A percentile compares a stretch with the other conserved stretches of the same genome.
Evolutionary conservation across 2,329 filamentous ascomycete genomes (phyloP).

Genomic region (Leptodontidium sp.): DNA sequence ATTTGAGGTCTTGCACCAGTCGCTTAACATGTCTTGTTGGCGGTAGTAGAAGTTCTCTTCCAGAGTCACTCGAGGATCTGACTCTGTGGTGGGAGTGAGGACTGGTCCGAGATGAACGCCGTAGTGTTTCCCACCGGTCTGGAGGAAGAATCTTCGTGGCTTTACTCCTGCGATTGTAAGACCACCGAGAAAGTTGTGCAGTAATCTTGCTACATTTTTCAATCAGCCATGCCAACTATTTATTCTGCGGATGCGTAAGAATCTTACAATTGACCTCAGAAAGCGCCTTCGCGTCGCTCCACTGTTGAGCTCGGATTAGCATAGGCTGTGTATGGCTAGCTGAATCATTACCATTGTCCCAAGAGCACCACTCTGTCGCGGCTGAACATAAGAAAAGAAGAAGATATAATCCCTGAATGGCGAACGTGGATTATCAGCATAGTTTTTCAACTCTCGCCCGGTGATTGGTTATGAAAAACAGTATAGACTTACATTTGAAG

Average conservation of each 20-base stretch:
- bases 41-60: not conserved
- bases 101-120: constrained; percentile 5
- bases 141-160: not conserved
- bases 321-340: no score
- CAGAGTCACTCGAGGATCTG: not conserved
- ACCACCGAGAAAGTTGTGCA: not conserved
- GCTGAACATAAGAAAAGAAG: constrained; percentile 4
- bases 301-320: not conserved
- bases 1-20: not conserved
- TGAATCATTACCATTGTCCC: not conserved
- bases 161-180: not conserved
- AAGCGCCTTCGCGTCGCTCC: not conserved
- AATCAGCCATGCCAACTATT: not conserved
- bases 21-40: not conserved
- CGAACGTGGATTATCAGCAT: no score
- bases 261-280: not conserved
- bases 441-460: no score
- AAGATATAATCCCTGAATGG: not conserved
- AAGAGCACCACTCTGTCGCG: not conserved
- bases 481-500: not conserved
- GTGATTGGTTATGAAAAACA: no score
- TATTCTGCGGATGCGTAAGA: not conserved
- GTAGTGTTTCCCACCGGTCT: not conserved
- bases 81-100: not conserved
- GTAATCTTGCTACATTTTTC: not conserved